Percentiles rank a stretch among this genome's conserved stretches.
These are phyloP conservation scores for Dalbergia oliveri DNA, from an alignment of 306 rosid species.

Conservation along the genomic window DNA sequence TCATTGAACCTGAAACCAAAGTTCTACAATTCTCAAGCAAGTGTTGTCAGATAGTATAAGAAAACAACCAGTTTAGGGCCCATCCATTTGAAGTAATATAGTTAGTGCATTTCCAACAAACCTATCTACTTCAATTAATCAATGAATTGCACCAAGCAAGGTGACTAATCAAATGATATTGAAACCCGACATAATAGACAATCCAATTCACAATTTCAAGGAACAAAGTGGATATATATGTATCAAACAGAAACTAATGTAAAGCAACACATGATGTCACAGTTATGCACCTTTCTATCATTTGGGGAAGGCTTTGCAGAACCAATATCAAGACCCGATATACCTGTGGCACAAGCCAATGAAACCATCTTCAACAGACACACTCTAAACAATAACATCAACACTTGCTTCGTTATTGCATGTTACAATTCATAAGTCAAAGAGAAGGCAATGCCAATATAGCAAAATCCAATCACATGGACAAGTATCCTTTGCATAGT, in stretches of 20 bases:
- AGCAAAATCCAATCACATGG: not conserved
- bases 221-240: conserved; percentile 31
- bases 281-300: conserved; percentile 75
- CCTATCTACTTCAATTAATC: not conserved
- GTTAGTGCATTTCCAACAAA: conserved; percentile 4
- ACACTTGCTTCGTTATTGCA: conserved; percentile 17
- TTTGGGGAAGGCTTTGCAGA: conserved; percentile 86
- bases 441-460: not conserved
- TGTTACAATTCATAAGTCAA: not conserved
- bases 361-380: conserved; percentile 19
- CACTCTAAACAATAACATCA: not conserved
- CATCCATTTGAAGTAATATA: not conserved
- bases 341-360: conserved; percentile 57
- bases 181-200: conserved; percentile 9
- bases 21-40: not conserved
- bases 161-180: not conserved
- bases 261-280: conserved; percentile 28
- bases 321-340: conserved; percentile 89
- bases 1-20: not conserved
- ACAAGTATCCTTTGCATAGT: not conserved
- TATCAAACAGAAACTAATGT: conserved; percentile 7
- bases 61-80: not conserved
- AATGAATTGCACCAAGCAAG: conserved; percentile 4
- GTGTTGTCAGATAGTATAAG: not conserved
- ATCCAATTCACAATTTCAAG: conserved; percentile 15